phyloP scores from a whole-genome alignment of 352 stramenopile species.

The Pythium folliculosum region DNA sequence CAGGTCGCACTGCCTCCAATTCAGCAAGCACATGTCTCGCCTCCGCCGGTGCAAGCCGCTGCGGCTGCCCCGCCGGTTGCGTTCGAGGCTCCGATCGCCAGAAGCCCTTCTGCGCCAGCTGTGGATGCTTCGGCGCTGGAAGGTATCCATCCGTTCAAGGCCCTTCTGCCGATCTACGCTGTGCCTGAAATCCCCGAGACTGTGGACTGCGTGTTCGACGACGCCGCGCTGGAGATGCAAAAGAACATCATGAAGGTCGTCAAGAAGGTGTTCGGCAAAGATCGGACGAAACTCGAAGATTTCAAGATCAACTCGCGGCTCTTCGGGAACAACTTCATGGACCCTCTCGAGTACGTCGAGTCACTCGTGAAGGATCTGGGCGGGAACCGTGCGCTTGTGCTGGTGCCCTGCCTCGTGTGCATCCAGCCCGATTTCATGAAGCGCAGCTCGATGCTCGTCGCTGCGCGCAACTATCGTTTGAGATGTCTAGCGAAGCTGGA shows the following conservation, averaged over 20 bases:
- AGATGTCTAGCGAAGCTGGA: slow-evolving; percentile 45
- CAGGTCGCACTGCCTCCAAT: background rate
- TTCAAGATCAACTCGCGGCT: slow-evolving; percentile 84
- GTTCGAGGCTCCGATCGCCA: background rate
- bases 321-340: slow-evolving; percentile 83
- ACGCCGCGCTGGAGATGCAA: slow-evolving; percentile 62
- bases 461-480: slow-evolving; percentile 52
- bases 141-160: slow-evolving; percentile 48
- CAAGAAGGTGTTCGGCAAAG: slow-evolving; percentile 65
- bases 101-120: background rate
- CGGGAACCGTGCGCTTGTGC: slow-evolving; percentile 50
- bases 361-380: slow-evolving; percentile 64
- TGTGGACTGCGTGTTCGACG: slow-evolving; percentile 65
- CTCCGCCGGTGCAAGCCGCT: background rate
- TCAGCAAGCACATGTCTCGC: background rate
- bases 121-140: slow-evolving; percentile 1
- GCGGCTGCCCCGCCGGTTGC: background rate
- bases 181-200: slow-evolving; percentile 52
- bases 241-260: slow-evolving; percentile 72
- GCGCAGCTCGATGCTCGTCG: slow-evolving; percentile 51
- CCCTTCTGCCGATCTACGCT: slow-evolving; percentile 48
- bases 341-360: slow-evolving; percentile 65
- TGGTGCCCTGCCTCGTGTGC: slow-evolving; percentile 66
- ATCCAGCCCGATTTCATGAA: slow-evolving; percentile 70
- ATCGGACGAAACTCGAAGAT: slow-evolving; percentile 61